Percentiles rank a stretch among this genome's conserved stretches.
These are phyloP conservation scores for Leccinum angustisporum DNA, from an alignment of 1,284 basidiomycete species.

Conservation along the genomic window DNA sequence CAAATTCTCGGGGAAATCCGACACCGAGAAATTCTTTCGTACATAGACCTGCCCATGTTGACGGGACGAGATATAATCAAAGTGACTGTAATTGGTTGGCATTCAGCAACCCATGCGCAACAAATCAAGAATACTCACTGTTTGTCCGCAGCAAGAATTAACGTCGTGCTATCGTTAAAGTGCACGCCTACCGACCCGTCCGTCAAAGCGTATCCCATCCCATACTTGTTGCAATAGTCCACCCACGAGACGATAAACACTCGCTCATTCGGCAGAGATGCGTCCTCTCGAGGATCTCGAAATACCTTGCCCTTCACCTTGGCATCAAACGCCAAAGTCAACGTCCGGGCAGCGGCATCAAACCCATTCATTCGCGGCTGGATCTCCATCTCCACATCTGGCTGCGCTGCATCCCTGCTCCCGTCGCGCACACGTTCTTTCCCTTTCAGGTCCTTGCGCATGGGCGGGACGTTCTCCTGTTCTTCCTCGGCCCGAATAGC, in stretches of 20 bases:
- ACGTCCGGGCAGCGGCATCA: slow-evolving; percentile 64
- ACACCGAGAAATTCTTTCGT: slow-evolving; percentile 65
- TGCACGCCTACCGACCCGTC: slow-evolving; percentile 94
- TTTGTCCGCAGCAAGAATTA: slow-evolving; percentile 84
- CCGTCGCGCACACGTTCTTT: slow-evolving; percentile 37
- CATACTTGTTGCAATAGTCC: slow-evolving; percentile 98
- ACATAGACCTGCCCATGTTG: slow-evolving; percentile 64
- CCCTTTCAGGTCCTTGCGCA: slow-evolving; percentile 32
- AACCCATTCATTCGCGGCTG: slow-evolving; percentile 53
- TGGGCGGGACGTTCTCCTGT: slow-evolving; percentile 44
- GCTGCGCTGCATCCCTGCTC: slow-evolving; percentile 20
- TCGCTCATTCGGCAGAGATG: slow-evolving; percentile 59
- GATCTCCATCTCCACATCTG: slow-evolving; percentile 24
- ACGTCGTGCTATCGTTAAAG: slow-evolving; percentile 92
- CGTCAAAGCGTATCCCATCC: slow-evolving; percentile 95
- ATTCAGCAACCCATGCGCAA: slow-evolving; percentile 6
- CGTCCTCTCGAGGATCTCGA: slow-evolving; percentile 57
- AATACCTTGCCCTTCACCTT: slow-evolving; percentile 60
- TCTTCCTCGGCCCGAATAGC: slow-evolving; percentile 38
- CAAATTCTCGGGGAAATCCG: slow-evolving; percentile 71
- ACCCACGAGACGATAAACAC: slow-evolving; percentile 98
- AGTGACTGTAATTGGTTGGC: slow-evolving; percentile 52
- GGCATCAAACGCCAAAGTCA: slow-evolving; percentile 70
- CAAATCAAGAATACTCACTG: slow-evolving; percentile 48
- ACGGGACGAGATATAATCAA: slow-evolving; percentile 79